Evolutionary conservation across 23 red algal species (phyloP).

Genomic region (Agarophyton chilense): DNA sequence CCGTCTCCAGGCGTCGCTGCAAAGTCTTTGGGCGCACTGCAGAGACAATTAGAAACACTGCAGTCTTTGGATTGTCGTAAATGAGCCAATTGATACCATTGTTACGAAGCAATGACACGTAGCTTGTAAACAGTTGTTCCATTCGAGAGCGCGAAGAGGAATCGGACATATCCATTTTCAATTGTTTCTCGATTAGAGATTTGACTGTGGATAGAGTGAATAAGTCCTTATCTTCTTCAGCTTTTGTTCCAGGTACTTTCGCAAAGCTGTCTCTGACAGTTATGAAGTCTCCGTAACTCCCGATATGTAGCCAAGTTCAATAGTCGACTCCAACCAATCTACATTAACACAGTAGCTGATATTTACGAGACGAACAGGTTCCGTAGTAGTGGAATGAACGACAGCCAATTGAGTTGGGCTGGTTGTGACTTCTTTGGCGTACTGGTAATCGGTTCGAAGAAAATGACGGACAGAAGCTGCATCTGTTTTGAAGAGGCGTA

Average conservation of each 20-base stretch:
- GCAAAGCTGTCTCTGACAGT: not conserved
- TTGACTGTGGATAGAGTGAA: not conserved
- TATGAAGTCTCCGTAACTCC: not conserved
- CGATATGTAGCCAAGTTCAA: not conserved
- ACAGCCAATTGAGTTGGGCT: slow-evolving; percentile 2
- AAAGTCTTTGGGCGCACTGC: not conserved
- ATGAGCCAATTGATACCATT: not conserved
- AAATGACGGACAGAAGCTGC: slow-evolving; percentile 20
- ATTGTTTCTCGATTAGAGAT: not conserved
- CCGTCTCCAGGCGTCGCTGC: not conserved
- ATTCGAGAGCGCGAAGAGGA: not conserved
- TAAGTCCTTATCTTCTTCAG: not conserved
- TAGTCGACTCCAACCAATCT: slow-evolving; percentile 9
- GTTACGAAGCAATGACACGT: not conserved
- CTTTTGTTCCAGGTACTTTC: slow-evolving; percentile 11
- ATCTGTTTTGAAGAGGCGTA: slow-evolving; percentile 7
- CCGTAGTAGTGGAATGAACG: not conserved
- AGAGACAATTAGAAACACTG: not conserved
- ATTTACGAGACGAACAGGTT: slow-evolving; percentile 2
- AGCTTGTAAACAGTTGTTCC: not conserved
- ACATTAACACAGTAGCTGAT: not conserved
- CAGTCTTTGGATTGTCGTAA: slow-evolving; percentile 1
- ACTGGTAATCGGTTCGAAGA: not conserved
- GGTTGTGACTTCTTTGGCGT: not conserved
- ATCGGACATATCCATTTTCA: slow-evolving; percentile 36